A percentile compares a stretch with the other conserved stretches of the same genome.
phyloP scores from a whole-genome alignment of 306 rosid species.

The Lathyrus sativus region DNA sequence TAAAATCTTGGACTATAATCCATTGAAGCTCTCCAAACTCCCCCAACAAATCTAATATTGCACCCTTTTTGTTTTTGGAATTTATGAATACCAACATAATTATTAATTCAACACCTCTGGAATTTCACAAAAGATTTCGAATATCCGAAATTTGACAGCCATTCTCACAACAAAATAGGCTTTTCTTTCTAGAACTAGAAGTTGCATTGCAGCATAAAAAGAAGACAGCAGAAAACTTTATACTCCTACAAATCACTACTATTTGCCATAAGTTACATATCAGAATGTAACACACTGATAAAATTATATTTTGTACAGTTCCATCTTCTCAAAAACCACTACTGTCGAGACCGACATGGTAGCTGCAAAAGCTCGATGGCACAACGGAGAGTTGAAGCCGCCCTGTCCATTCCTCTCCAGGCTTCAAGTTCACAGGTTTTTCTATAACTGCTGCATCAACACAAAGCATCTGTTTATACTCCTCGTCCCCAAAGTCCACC shows the following conservation, averaged over 20 bases:
- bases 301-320: conserved; percentile 45
- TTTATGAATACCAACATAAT: too few species aligned
- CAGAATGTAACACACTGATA: conserved; percentile 26
- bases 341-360: conserved; percentile 58
- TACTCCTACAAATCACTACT: conserved; percentile 21
- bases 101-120: neutral
- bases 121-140: neutral
- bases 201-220: conserved; percentile 23
- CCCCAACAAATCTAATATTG: too few species aligned
- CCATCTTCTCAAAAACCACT: conserved; percentile 35
- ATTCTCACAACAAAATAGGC: conserved; percentile 35
- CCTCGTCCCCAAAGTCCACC: conserved; percentile 86
- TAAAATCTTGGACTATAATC: too few species aligned
- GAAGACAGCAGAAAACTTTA: conserved; percentile 20
- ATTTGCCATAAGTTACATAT: conserved; percentile 28
- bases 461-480: conserved; percentile 91
- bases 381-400: conserved; percentile 72
- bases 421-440: conserved; percentile 80
- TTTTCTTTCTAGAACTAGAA: conserved; percentile 5
- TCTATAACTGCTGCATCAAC: conserved; percentile 85
- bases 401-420: conserved; percentile 95
- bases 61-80: too few species aligned
- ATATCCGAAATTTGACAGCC: too few species aligned
- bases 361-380: conserved; percentile 85
- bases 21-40: too few species aligned